Conservation (phyloP, 192 early-diverging fungal species). For the Entrophospora sp. region DNA sequence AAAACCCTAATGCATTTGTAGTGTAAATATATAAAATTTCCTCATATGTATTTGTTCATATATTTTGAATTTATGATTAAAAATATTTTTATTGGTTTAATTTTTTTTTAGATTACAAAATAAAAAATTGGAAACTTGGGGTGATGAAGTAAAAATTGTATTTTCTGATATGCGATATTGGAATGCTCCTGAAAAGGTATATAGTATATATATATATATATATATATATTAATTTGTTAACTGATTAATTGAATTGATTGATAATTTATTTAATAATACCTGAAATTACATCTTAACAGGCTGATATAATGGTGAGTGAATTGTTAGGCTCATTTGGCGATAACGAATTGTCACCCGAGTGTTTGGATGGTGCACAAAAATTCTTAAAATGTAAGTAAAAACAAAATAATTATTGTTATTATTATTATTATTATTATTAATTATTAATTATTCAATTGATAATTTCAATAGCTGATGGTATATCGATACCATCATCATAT, state of each 20-base stretch:
- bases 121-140: constrained; percentile 69
- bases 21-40: constrained; percentile 37
- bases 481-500: constrained; percentile 87
- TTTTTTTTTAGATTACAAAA: constrained; percentile 50
- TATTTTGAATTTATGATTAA: background rate
- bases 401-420: background rate
- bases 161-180: constrained; percentile 88
- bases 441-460: background rate
- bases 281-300: constrained; percentile 22
- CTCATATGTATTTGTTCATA: background rate
- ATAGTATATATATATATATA: no score
- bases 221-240: background rate
- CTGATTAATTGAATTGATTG: background rate
- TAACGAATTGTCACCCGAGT: constrained; percentile 99
- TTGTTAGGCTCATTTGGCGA: constrained; percentile 97
- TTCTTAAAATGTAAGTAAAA: constrained; percentile 51
- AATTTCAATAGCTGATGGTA: constrained; percentile 49
- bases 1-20: constrained; percentile 93
- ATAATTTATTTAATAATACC: background rate
- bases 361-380: constrained; percentile 82
- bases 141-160: constrained; percentile 69
- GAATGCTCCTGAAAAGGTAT: constrained; percentile 58
- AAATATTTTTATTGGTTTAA: constrained; percentile 8
- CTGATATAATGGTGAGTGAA: constrained; percentile 92
- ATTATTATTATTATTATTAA: background rate